These are phyloP conservation scores for Nakazawaea populi DNA, from an alignment of 805 yeast species.

Conservation along the genomic window DNA sequence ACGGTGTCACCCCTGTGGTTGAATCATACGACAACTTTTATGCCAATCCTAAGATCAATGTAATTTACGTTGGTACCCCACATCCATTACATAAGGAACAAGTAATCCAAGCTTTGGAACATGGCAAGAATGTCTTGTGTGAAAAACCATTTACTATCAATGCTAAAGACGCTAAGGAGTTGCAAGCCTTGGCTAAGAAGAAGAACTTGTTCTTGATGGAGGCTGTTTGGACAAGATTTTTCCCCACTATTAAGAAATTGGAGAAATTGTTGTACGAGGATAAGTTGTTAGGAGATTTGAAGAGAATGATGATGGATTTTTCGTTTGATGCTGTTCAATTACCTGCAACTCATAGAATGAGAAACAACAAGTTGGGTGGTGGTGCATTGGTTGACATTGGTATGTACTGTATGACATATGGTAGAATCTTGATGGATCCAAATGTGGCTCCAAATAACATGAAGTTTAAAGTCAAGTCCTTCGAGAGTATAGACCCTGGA, in stretches of 20 bases:
- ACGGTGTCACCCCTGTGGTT: constrained; percentile 15
- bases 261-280: constrained; percentile 32
- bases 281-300: constrained; percentile 39
- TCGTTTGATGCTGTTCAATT: constrained; percentile 28
- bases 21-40: constrained; percentile 38
- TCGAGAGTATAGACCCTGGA: constrained; percentile 25
- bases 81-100: constrained; percentile 45
- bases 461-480: constrained; percentile 20
- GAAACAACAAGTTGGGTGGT: constrained; percentile 43
- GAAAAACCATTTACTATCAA: constrained; percentile 53
- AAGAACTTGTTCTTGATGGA: constrained; percentile 48
- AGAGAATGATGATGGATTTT: constrained; percentile 38
- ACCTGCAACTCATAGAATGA: constrained; percentile 30
- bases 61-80: constrained; percentile 52
- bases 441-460: constrained; percentile 25
- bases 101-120: constrained; percentile 33
- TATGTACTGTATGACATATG: constrained; percentile 43
- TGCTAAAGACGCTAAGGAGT: constrained; percentile 33
- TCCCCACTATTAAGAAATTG: constrained; percentile 37
- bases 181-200: constrained; percentile 36
- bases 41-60: constrained; percentile 34
- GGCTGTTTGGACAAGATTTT: constrained; percentile 53
- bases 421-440: constrained; percentile 32
- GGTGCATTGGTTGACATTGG: constrained; percentile 55
- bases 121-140: constrained; percentile 45